Evolutionary conservation across 305 asterid species (phyloP).

Genomic region (Fraxinus velutina): DNA sequence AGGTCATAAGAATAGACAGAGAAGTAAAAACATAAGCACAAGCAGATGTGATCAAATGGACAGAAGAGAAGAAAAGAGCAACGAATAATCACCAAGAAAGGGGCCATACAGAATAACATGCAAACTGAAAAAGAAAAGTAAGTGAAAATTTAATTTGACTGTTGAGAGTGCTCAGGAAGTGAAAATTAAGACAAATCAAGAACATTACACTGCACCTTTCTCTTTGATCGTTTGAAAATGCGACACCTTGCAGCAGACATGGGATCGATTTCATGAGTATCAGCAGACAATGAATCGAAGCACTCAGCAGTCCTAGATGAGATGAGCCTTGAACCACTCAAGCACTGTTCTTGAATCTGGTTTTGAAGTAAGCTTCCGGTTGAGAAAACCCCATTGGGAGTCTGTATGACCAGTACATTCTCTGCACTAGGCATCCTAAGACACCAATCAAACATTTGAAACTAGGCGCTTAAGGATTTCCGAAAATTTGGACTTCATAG

Average conservation of each 20-base stretch:
- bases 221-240: constrained; percentile 44
- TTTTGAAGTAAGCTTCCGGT: constrained; percentile 53
- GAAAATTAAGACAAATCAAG: not conserved
- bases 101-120: not conserved
- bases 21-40: not conserved
- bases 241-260: constrained; percentile 90
- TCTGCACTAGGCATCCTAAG: constrained; percentile 74
- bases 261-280: constrained; percentile 45
- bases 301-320: constrained; percentile 50
- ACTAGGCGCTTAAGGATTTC: constrained; percentile 13
- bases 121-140: constrained; percentile 16
- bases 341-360: constrained; percentile 57
- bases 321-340: constrained; percentile 65
- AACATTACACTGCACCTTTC: constrained; percentile 43
- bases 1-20: constrained; percentile 23
- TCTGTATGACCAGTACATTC: constrained; percentile 69
- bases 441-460: constrained; percentile 13
- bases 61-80: constrained; percentile 2
- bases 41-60: not conserved
- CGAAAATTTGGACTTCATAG: not conserved
- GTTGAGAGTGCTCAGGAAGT: constrained; percentile 2
- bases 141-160: not conserved
- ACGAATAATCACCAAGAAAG: not conserved
- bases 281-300: constrained; percentile 46
- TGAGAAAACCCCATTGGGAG: constrained; percentile 63